These are phyloP conservation scores for Hawksworthiomyces lignivorus DNA, from an alignment of 2,329 filamentous ascomycete genomes.

Conservation along the genomic window DNA sequence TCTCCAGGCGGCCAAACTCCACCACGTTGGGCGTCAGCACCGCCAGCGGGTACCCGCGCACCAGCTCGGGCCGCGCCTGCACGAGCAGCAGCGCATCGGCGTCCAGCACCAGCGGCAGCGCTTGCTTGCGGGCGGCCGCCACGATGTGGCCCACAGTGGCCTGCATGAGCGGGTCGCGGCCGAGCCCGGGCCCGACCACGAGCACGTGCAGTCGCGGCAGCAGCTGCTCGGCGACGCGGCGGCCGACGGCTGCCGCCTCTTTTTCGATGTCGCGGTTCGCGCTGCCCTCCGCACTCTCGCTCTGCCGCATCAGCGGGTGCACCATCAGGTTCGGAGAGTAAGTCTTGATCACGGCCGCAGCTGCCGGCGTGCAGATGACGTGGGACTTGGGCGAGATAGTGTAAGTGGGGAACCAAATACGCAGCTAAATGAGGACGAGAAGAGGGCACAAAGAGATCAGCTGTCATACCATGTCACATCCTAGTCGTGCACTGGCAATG, in stretches of 20 bases:
- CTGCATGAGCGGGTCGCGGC: constrained; percentile 84
- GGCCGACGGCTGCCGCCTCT: constrained; percentile 53
- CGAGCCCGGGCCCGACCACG: constrained; percentile 86
- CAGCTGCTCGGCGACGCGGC: constrained; percentile 65
- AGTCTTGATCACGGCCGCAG: constrained; percentile 85
- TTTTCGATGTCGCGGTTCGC: constrained; percentile 32
- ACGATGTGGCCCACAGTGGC: constrained; percentile 75
- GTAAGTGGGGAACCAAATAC: no score
- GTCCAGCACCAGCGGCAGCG: constrained; percentile 79
- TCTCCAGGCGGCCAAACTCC: constrained; percentile 78
- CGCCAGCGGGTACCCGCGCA: constrained; percentile 73
- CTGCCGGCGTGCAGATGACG: constrained; percentile 88
- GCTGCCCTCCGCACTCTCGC: background rate
- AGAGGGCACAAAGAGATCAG: constrained; percentile 2
- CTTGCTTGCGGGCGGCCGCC: constrained; percentile 61
- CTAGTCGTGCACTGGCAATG: constrained; percentile 87
- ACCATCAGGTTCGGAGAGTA: constrained; percentile 99
- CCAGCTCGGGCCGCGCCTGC: constrained; percentile 64
- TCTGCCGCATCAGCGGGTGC: constrained; percentile 86
- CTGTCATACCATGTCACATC: constrained; percentile 81
- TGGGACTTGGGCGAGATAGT: constrained; percentile 77
- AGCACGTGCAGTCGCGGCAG: constrained; percentile 83
- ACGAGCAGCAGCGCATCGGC: constrained; percentile 81
- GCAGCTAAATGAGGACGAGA: no score
- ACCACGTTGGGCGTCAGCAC: constrained; percentile 93